Evolutionary conservation across 805 yeast genomes (phyloP).

Genomic region (Candida nemodendra): DNA sequence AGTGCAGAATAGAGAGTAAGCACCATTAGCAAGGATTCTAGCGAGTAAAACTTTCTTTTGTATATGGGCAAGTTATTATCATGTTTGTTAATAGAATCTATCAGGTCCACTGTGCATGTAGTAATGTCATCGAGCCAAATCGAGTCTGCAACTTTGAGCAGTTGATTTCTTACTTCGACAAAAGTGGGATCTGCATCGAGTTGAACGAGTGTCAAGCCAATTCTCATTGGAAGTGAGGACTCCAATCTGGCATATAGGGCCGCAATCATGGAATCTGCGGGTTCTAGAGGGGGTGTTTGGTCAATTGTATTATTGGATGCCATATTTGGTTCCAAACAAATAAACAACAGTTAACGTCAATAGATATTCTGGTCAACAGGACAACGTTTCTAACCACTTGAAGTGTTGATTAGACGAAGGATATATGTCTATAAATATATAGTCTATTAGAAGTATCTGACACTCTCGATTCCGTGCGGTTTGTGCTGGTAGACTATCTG

Average conservation of each 20-base stretch:
- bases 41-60: constrained; percentile 27
- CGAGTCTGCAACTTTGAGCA: constrained; percentile 32
- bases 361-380: too few species aligned
- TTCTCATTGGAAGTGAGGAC: constrained; percentile 35
- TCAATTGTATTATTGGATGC: not conserved
- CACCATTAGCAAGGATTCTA: constrained; percentile 37
- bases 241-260: constrained; percentile 36
- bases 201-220: constrained; percentile 35
- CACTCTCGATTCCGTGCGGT: too few species aligned
- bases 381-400: too few species aligned
- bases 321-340: too few species aligned
- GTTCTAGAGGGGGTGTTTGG: constrained; percentile 4
- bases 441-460: too few species aligned
- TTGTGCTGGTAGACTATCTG: too few species aligned
- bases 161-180: constrained; percentile 33
- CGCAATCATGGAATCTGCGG: constrained; percentile 30
- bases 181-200: constrained; percentile 37
- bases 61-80: constrained; percentile 20
- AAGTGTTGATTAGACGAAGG: too few species aligned
- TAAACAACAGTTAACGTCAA: too few species aligned
- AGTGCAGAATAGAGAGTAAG: constrained; percentile 40
- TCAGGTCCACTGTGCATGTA: constrained; percentile 21
- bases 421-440: too few species aligned
- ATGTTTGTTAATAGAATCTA: constrained; percentile 29
- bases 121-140: constrained; percentile 32